Evolutionary conservation across 2,329 filamentous ascomycete species (phyloP), one percentile per base, ranked within the genome.

Genomic region (Decorospora gaudefroyi): DNA sequence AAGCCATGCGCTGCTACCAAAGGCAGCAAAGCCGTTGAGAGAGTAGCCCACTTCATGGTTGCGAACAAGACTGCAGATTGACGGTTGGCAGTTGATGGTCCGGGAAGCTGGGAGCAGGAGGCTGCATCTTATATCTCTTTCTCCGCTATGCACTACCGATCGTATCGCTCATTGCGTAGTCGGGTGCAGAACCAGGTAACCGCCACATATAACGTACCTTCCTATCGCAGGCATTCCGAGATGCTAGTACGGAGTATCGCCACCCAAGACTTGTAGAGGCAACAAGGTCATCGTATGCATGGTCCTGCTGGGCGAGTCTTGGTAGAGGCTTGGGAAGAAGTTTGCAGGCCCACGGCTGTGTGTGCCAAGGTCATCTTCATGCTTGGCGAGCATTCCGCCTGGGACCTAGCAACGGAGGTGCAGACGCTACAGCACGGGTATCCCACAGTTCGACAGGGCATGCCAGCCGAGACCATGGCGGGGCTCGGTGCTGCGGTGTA

Each of bases 161-260:
- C 12, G 41, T 47, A 21, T 49, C 33, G 28, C 47, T 38, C 42
- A 40, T 34, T 41, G 35, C 41, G 27, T 45, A 19, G 33, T 53
- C 38, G 53, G 46, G 48, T 56, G 51, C 44, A 23, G 42, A 42
- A 39, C 48, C 48, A 36, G 44, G 48, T 51, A 55, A 35, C 28
- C 40, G 41, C 44, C 42, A 40, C 30, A 22, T 23, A n/a, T 38
- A 34, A 39, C n/a, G 57, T 57, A 63, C 63, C 64, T 67, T 66
- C 64, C 64, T 66, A 66, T 65, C 61, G 38, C 34, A 65, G 64
- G 28, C 53, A 51, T 46, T 47, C 49, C 55, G 51, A 44, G 42
- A 31, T 42, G 25, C 29, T 51, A 73, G 74, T 39, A 71, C 72
- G 35, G 35, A 73, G 74, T 39, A 71, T 73, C 34, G 35, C 10